Evolutionary conservation across 1,284 basidiomycete genomes (phyloP).

Genomic region (Cutaneotrichosporon sp.): DNA sequence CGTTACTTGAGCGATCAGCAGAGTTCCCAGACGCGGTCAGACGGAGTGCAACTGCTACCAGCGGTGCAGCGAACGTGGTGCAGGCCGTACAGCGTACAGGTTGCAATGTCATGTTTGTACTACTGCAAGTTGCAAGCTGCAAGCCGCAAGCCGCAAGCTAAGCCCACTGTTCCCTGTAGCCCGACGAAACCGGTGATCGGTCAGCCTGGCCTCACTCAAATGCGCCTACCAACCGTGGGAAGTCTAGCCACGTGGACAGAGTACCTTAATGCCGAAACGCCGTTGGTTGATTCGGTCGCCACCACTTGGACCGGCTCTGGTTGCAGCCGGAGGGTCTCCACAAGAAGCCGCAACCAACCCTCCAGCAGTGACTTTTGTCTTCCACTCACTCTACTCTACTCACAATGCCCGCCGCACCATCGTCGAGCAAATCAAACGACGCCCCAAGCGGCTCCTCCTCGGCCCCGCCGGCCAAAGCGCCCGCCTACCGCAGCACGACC

Average conservation of each 20-base stretch:
- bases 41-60: too few relatives aligned
- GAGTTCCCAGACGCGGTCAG: too few relatives aligned
- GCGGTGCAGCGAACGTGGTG: too few relatives aligned
- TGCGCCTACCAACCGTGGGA: not conserved
- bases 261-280: slow-evolving; percentile 1
- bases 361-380: not conserved
- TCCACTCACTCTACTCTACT: not conserved
- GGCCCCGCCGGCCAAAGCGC: not conserved
- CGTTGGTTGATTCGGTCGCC: too few relatives aligned
- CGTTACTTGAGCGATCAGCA: too few relatives aligned
- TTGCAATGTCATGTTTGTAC: too few relatives aligned
- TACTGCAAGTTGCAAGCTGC: too few relatives aligned
- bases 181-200: too few relatives aligned
- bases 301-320: not conserved
- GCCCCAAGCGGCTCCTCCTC: slow-evolving; percentile 2
- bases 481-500: slow-evolving; percentile 24
- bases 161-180: too few relatives aligned
- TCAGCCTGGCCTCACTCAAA: too few relatives aligned
- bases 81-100: too few relatives aligned
- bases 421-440: slow-evolving; percentile 6
- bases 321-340: not conserved
- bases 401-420: slow-evolving; percentile 11
- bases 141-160: too few relatives aligned
- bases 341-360: not conserved
- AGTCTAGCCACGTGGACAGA: not conserved